phyloP scores from a whole-genome alignment of 1,284 basidiomycete genomes.

The Boletellus dicymbophilus region DNA sequence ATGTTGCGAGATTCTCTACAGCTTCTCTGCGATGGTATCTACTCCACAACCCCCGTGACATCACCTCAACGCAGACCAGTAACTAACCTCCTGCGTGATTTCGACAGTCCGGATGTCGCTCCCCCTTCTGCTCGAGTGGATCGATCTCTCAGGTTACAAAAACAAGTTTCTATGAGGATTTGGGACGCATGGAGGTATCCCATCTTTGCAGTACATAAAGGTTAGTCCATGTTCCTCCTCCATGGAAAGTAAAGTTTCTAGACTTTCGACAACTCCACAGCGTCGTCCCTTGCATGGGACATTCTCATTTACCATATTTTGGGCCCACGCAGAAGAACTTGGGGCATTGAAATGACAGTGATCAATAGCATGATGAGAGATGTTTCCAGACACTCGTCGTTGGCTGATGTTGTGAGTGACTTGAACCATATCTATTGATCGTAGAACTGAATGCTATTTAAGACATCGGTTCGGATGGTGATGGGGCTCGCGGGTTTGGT shows the following conservation, averaged over 20 bases:
- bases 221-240: slow-evolving; percentile 39
- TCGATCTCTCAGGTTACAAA: slow-evolving; percentile 57
- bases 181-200: slow-evolving; percentile 75
- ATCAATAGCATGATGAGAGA: slow-evolving; percentile 86
- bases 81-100: slow-evolving; percentile 50
- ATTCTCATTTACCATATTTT: slow-evolving; percentile 72
- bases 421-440: not conserved
- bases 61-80: slow-evolving; percentile 22
- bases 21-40: slow-evolving; percentile 16
- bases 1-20: slow-evolving; percentile 30
- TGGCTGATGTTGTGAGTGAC: slow-evolving; percentile 79
- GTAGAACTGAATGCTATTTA: slow-evolving; percentile 11
- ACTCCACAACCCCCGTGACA: slow-evolving; percentile 14
- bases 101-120: slow-evolving; percentile 62
- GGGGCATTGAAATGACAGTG: slow-evolving; percentile 90
- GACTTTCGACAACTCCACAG: slow-evolving; percentile 38
- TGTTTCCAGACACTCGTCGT: slow-evolving; percentile 78
- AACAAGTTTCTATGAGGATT: slow-evolving; percentile 52
- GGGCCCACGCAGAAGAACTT: slow-evolving; percentile 83
- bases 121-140: slow-evolving; percentile 73
- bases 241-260: not conserved
- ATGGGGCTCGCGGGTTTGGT: slow-evolving; percentile 84
- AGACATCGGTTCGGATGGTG: slow-evolving; percentile 76
- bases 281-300: slow-evolving; percentile 67
- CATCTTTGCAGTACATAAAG: slow-evolving; percentile 63